Percentiles rank a stretch among this genome's conserved stretches.
These are phyloP conservation scores for Talaromyces atroroseus DNA, from an alignment of 2,329 filamentous ascomycete genomes.

Conservation along the genomic window DNA sequence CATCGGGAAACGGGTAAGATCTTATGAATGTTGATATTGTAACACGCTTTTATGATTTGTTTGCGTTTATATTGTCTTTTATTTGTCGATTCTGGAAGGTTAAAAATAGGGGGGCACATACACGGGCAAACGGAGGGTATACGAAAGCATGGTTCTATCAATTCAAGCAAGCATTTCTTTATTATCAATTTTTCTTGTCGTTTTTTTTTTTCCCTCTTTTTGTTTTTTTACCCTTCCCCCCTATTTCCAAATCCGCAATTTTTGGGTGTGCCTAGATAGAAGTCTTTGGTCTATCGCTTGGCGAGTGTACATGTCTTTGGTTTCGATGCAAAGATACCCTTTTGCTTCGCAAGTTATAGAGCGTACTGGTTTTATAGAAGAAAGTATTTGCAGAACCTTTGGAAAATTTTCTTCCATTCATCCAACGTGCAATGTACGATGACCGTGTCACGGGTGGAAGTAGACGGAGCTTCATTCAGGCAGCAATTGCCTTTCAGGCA, in stretches of 20 bases:
- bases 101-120: neutral
- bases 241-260: neutral
- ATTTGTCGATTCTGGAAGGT: neutral
- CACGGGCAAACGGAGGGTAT: neutral
- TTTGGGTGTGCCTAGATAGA: neutral
- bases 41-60: neutral
- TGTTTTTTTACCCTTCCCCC: neutral
- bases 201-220: neutral
- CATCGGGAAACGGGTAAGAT: constrained; percentile 11
- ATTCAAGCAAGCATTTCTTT: neutral
- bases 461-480: neutral
- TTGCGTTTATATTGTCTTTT: neutral
- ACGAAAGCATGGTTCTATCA: neutral
- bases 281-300: neutral
- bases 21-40: neutral
- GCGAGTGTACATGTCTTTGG: too few species aligned
- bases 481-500: neutral
- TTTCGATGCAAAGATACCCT: neutral
- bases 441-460: too few species aligned
- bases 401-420: neutral
- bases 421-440: neutral
- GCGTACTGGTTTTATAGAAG: neutral
- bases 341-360: neutral
- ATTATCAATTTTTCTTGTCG: neutral
- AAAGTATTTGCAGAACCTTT: neutral